Base-by-base conservation (phyloP, 2,329 filamentous ascomycete species). In the Penicillium sp. region DNA sequence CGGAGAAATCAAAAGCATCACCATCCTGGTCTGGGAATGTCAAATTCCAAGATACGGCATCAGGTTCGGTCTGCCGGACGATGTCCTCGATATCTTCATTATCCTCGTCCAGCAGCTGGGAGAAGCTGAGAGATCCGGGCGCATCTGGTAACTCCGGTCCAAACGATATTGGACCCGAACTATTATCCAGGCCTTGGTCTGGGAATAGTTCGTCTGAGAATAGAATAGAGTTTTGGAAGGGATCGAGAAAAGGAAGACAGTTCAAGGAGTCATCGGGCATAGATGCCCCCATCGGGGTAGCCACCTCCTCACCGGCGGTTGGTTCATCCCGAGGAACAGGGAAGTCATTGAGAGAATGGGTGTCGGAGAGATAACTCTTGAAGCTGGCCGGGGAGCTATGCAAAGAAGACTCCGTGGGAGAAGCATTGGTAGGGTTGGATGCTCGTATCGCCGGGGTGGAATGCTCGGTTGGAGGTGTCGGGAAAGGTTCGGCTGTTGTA, bases 81-180 rank as follows among this genome's bases (percentile, higher is more conserved):
- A 82, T 73, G 44, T 82, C 78, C 58, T 82, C 79, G 10, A 81
- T 67, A 32, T 77, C 75, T 23, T 78, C 74, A 13, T 75, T 55
- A 6, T 66, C 60, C 7, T 60, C 62, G 39, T 66, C 63, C n/a
- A 68, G 47, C 8, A 67, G 45, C 14, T 60, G 58, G 24, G 64
- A 62, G 45, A 69, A 67, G 26, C 58, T 67, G 16, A 63, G 54
- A 8, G 56, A 56, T 5, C 42, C 42, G 14, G 44, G 37, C 3
- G 42, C 40, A 23, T 42, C 32, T 26, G 45, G 40, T 6, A 42
- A 43, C 20, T 52, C 48, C 10, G 49, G 46, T 1, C 41, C 34
- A 36, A 54, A 46, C 2, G 22, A 1, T 1, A 48, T 20, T 16
- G 40, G 27, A 10, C 14, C 37, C 3, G 49, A 14, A 18, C 13